Base-by-base conservation (phyloP, 306 rosid genomes). In the Dalbergia oliveri region DNA sequence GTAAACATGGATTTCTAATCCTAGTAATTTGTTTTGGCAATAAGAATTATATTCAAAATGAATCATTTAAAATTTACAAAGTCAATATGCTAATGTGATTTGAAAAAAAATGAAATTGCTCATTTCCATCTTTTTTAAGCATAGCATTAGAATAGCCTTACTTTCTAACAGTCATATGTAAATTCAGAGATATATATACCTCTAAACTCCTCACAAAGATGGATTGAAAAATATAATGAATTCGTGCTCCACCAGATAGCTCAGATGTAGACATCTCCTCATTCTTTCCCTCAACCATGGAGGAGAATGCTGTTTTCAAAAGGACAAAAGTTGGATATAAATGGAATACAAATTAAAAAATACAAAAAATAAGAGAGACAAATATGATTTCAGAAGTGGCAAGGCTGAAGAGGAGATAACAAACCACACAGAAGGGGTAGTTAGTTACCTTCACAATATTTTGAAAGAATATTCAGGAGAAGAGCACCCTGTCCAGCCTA, bases 401-500 rank as follows among this genome's bases (percentile, higher is more conserved):
- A 73, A 69, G 21, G 50, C 14, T 31, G 72, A 65, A 72, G 74
- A 45, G 31, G 39, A 84, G 81, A n/a, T 21, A 68, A 26, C 39
- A 69, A 50, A 49, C 73, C 67, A 68, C 16, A 67, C 3, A 31
- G 63, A 34, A 49, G 26, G 49, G 23, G 83, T 86, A 62, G 59
- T 49, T 84, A 80, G 10, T 76, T 85, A 96, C 99, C 99, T 88
- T 96, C 98, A 77, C 88, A 87, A 63, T 90, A 96, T 82, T 96
- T 96, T 45, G 99, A 91, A 84, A 96, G 97, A 84, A 96, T 91
- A 83, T 96, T 93, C 79, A 96, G 88, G 66, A 96, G 97, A 84
- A 96, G 97, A 77, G 98, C 97, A 73, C 99, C 98, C 85, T 96
- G 99, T 77, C 97, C 98, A 82, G 97, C 97, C 99, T 96, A 69